Base-by-base conservation (phyloP, 2,329 filamentous ascomycete species). In the Xylaria sp. region DNA sequence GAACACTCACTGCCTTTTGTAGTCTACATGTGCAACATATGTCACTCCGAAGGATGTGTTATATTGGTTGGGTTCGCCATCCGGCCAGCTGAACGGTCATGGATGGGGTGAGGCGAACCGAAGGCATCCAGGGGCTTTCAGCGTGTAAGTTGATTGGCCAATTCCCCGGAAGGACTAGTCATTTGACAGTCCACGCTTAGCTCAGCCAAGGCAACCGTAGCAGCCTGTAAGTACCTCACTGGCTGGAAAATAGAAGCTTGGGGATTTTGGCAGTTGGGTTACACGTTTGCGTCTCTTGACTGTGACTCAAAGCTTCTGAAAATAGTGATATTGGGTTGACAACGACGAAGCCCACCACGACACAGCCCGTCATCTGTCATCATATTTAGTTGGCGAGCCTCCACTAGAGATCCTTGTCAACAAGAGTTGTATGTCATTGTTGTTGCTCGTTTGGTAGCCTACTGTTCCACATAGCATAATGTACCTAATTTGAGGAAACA, bases 71-170 rank as follows among this genome's bases (percentile, higher is more conserved):
- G 36, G 39, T 60, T 52, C 28, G 23, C 36, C 36, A 43, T 49
- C 60, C 43, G n/a, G 39, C n/a, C 28, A 69, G 60, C 58, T 54
- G 65, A 62, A n/a, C 25, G 61, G 60, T 51, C 55, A 64, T 68
- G 9, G n/a, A 52, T 43, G 13, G 41, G 28, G 54, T n/a, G 25
- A 36, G 41, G 20, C 25, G 48, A 66, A 39, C 31, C 28, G 68
- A 72, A 64, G 68, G 60, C 68, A 59, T 65, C 28, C 58, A 43
- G 25, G 25, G 51, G 15, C 58, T 48, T 31, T 31, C 64, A 54
- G 64, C 66, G 55, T 71, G 68, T 69, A 71, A 69, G 49, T 59
- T 72, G 71, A 69, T 72, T 72, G 61, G 71, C 43, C 51, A 39
- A 23, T 43, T 15, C 2, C 61, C 55, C 28, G 51, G 46, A 36